Base-by-base conservation (phyloP, 768 basidiomycete genomes). In the Amanita brunnescens region DNA sequence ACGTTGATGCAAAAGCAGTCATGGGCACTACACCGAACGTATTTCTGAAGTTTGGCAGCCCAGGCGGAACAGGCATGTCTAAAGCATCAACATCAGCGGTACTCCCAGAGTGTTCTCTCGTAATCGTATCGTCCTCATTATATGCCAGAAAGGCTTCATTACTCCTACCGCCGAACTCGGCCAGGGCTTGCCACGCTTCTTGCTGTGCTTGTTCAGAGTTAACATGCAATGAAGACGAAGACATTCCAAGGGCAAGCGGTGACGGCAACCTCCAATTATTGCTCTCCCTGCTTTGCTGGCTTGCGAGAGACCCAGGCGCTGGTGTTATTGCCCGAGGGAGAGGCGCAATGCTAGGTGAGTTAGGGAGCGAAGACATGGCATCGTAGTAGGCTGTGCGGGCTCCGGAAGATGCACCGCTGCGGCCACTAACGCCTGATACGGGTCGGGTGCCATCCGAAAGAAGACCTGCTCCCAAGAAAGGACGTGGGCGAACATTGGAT, bases 361-460 rank as follows among this genome's bases (percentile, higher is more conserved):
- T 64, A 18, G 78, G 74, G 13, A 68, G 33, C 2, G 79, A 78
- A 0, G 81, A 82, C 3, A 63, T 52, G 0, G 85, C 84, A 58
- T 86, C 84, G 54, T 80, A 79, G 56, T 80, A 87, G 2, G 82
- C 57, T 0, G 82, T 84, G 26, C 67, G 73, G 3, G 77, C 82
- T 41, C n/a, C 40, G 14, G 49, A 51, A 1, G 77, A 79, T 12
- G 68, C 53, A 5, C 67, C 74, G 48, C 83, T 85, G 52, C 65
- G 69, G 16, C 67, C 71, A 49, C 84, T 87, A 34, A 78, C 66
- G 42, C 69, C 69, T 0, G 86, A 87, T 26, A 76, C 62, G 0
- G 85, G 85, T 3, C 85, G 74, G 3, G 64, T 62, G 6, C 71
- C 73, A 24, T 73, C 71, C 6, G 64, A 54, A 20, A 59, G 64